These are phyloP conservation scores for Lanmaoa rubissima DNA, from an alignment of 768 basidiomycete species.

Conservation along the genomic window DNA sequence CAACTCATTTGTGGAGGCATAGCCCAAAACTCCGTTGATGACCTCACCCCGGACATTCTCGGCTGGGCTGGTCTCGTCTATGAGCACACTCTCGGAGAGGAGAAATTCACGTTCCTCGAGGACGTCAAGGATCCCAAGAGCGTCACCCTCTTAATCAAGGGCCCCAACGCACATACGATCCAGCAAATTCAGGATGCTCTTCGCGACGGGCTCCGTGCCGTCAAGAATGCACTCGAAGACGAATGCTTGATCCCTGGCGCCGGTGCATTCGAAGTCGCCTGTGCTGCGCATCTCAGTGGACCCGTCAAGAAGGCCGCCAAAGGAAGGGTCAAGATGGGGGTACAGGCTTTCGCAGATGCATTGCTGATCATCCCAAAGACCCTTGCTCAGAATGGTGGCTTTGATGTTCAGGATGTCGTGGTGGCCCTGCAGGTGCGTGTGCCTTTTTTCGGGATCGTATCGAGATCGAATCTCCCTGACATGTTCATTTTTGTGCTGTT, in stretches of 20 bases:
- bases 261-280: constrained; percentile 95
- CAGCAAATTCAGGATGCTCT: constrained; percentile 98
- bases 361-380: constrained; percentile 95
- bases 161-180: constrained; percentile 94
- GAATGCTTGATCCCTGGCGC: constrained; percentile 89
- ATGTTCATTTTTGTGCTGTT: not conserved
- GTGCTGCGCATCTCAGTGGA: constrained; percentile 78
- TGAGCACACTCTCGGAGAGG: constrained; percentile 98
- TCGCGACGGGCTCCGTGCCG: constrained; percentile 91
- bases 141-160: constrained; percentile 96
- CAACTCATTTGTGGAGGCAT: constrained; percentile 93
- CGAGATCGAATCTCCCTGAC: constrained; percentile 12
- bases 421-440: constrained; percentile 78
- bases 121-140: constrained; percentile 94
- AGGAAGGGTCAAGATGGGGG: constrained; percentile 94
- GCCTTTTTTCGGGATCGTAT: not conserved
- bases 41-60: constrained; percentile 84
- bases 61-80: constrained; percentile 99
- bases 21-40: constrained; percentile 98
- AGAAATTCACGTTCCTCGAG: constrained; percentile 97
- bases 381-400: constrained; percentile 92
- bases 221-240: constrained; percentile 97
- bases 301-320: constrained; percentile 83
- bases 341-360: constrained; percentile 96
- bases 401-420: constrained; percentile 94